These are phyloP conservation scores for Yarrowia galli DNA, from an alignment of 1,139 yeast species.

Conservation along the genomic window DNA sequence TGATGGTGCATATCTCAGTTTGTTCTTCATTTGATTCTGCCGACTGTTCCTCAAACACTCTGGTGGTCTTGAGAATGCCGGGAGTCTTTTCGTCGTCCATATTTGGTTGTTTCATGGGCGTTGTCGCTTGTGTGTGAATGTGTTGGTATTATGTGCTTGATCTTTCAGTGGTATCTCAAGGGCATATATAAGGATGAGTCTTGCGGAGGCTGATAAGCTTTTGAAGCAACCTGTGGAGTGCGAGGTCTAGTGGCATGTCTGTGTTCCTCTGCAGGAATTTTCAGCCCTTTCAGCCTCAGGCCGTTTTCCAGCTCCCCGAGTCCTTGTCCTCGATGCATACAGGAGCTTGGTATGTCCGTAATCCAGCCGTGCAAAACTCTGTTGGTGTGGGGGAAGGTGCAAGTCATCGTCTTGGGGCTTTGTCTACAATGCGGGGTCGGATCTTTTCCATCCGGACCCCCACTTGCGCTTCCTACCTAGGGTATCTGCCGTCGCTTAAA, in stretches of 20 bases:
- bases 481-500: slow-evolving; percentile 17
- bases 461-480: not conserved
- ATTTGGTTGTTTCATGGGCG: too few relatives aligned
- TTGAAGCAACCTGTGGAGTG: not conserved
- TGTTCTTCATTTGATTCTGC: not conserved
- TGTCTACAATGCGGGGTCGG: slow-evolving; percentile 33
- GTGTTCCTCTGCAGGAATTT: not conserved
- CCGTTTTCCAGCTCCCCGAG: not conserved
- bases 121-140: too few relatives aligned
- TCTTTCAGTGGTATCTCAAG: too few relatives aligned
- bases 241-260: not conserved
- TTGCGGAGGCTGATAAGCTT: slow-evolving; percentile 11
- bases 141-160: too few relatives aligned
- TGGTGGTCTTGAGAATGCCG: not conserved
- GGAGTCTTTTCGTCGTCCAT: not conserved
- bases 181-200: slow-evolving; percentile 12
- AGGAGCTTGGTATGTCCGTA: slow-evolving; percentile 17
- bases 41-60: not conserved
- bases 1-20: slow-evolving; percentile 18
- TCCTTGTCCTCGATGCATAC: slow-evolving; percentile 3
- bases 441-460: slow-evolving; percentile 22
- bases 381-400: slow-evolving; percentile 31
- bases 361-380: slow-evolving; percentile 30
- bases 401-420: not conserved
- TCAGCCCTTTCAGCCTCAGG: not conserved